Base-by-base conservation (phyloP, 345 rosid species). In the Balakata baccata region DNA sequence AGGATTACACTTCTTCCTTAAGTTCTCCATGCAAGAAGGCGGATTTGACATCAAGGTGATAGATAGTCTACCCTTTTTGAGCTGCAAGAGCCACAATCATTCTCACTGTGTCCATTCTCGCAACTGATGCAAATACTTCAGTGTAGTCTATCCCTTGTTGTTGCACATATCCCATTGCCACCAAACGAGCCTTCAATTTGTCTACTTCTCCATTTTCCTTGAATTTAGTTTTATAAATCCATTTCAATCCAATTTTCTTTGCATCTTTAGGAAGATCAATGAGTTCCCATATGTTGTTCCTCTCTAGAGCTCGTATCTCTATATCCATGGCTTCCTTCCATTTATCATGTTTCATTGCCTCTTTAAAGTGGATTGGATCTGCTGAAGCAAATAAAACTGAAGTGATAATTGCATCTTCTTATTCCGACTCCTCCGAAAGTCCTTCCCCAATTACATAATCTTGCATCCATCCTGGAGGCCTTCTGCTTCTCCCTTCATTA, bases 1-100 rank as follows among this genome's bases (percentile, higher is more conserved):
- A 59, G 63, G 63, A 59, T 11, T 64, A 64, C 68, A 38, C 68
- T 38, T 37, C 43, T 64, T 38, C n/a, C n/a, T n/a, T n/a, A n/a
- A n/a, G n/a, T n/a, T n/a, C n/a, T n/a, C n/a, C n/a, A n/a, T n/a
- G n/a, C 68, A 64, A 64, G 4, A 49, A 37, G 47, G 68, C 23
- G n/a, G 68, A 64, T 38, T 64, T 64, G 68, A 64, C 68, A 64
- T 64, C 68, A 64, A 64, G 68, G 37, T 64, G 68, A 64, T 64
- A 64, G 46, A 64, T 47, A 38, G 68, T 64, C 68, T 23, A 64
- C 47, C 49, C n/a, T n/a, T 52, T 52, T 52, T 52, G 57, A 8
- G 57, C 57, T 52, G n/a, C 57, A 13, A 52, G 2, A 52, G 57
- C 57, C 57, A 52, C n/a, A 52, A 52, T 7, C 57, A 52, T 52